These are phyloP conservation scores for Zygoascus tannicola DNA, from an alignment of 805 yeast species.

Conservation along the genomic window DNA sequence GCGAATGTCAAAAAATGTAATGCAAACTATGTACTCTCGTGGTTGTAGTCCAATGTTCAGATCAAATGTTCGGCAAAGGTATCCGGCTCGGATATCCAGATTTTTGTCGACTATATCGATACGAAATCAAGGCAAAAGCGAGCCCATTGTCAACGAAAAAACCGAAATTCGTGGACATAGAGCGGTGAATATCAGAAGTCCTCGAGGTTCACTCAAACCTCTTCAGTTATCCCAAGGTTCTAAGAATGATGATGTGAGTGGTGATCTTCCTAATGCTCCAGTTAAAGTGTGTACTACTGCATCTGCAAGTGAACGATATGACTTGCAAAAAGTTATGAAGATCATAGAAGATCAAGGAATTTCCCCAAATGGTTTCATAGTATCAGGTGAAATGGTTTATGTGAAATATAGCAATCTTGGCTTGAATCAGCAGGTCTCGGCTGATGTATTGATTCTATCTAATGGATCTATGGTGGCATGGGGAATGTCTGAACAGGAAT, in stretches of 20 bases:
- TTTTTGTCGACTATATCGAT: no score
- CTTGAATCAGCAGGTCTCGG: constrained; percentile 24
- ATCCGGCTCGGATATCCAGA: no score
- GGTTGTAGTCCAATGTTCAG: no score
- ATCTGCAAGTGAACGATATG: constrained; percentile 65
- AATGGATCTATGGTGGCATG: constrained; percentile 80
- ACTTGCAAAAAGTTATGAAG: constrained; percentile 39
- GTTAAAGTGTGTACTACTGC: constrained; percentile 49
- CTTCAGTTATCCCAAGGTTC: neutral
- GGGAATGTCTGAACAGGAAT: constrained; percentile 57
- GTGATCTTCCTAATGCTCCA: neutral
- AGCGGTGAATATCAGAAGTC: no score
- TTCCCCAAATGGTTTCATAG: constrained; percentile 32
- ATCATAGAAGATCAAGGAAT: constrained; percentile 32
- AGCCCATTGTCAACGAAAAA: no score
- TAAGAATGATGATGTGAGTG: neutral
- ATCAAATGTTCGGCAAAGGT: no score
- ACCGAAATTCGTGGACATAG: no score
- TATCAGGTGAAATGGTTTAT: constrained; percentile 61
- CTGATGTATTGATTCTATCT: constrained; percentile 58
- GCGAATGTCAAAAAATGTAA: no score
- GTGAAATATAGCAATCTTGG: constrained; percentile 33
- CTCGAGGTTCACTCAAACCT: neutral
- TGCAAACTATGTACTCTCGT: no score
- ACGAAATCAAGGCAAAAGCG: no score